Evolutionary conservation across 768 basidiomycete species (phyloP).

Genomic region (Mycena galericulata): DNA sequence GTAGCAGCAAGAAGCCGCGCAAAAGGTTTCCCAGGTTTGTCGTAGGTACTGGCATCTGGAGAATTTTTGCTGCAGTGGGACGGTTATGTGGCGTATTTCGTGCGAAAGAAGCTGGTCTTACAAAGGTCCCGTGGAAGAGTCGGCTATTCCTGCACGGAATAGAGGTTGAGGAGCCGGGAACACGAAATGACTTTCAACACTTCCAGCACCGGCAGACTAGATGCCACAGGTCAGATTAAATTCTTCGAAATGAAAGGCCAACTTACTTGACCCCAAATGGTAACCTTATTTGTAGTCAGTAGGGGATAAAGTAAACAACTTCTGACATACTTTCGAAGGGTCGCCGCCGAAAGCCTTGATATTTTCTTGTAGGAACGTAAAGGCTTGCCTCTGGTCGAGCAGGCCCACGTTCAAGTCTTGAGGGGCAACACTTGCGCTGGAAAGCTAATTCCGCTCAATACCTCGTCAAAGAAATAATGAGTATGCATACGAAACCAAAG

Average conservation of each 20-base stretch:
- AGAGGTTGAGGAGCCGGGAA: slow-evolving; percentile 51
- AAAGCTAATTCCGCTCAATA: slow-evolving; percentile 47
- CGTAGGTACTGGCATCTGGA: slow-evolving; percentile 57
- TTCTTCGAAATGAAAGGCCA: neutral
- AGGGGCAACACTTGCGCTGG: slow-evolving; percentile 57
- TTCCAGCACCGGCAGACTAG: slow-evolving; percentile 66
- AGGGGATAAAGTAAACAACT: neutral
- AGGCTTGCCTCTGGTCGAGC: slow-evolving; percentile 68
- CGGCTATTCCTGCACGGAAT: slow-evolving; percentile 65
- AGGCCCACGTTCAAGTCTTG: slow-evolving; percentile 71
- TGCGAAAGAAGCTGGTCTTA: slow-evolving; percentile 40
- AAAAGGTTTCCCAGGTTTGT: slow-evolving; percentile 65
- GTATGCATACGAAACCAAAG: slow-evolving; percentile 63
- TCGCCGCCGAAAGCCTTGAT: slow-evolving; percentile 76
- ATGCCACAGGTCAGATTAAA: neutral
- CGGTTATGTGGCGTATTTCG: neutral
- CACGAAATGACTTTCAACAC: slow-evolving; percentile 61
- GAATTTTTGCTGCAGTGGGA: slow-evolving; percentile 59
- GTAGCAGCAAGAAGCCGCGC: slow-evolving; percentile 57
- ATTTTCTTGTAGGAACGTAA: slow-evolving; percentile 74
- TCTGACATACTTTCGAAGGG: slow-evolving; percentile 57
- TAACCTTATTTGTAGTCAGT: slow-evolving; percentile 49
- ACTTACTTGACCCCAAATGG: slow-evolving; percentile 67
- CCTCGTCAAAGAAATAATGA: neutral
- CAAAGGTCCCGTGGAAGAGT: slow-evolving; percentile 68